Conservation (phyloP, 1,284 basidiomycete genomes). For the Apiotrichum brassicae region DNA sequence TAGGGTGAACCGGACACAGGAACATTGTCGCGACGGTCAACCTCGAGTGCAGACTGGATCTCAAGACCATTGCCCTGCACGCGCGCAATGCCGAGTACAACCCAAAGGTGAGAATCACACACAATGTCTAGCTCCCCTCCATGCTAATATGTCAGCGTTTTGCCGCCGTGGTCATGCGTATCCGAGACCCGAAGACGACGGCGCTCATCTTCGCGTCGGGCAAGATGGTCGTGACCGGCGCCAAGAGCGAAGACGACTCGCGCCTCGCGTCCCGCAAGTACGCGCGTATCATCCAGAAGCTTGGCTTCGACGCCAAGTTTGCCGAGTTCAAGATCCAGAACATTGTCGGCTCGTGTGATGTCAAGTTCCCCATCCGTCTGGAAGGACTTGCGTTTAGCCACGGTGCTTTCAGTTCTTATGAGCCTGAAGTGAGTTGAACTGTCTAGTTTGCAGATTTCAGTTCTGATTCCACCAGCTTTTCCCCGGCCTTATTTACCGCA, state of each 20-base stretch:
- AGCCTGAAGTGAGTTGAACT: constrained; percentile 76
- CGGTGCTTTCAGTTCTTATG: constrained; percentile 96
- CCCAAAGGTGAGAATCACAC: constrained; percentile 73
- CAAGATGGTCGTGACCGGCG: constrained; percentile 99
- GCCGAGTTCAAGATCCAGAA: constrained; percentile 99
- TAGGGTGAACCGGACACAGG: constrained; percentile 39
- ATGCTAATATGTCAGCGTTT: constrained; percentile 83
- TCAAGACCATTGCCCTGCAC: constrained; percentile 98
- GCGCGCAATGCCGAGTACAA: constrained; percentile 99
- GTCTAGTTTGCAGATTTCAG: not conserved
- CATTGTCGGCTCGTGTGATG: constrained; percentile 96
- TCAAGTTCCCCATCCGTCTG: constrained; percentile 97
- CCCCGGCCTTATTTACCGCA: constrained; percentile 98
- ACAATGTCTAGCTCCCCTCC: too few species aligned
- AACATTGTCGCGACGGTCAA: constrained; percentile 99
- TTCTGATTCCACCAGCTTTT: constrained; percentile 62
- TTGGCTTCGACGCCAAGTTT: constrained; percentile 99
- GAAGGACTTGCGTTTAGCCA: constrained; percentile 97
- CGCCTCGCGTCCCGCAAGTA: constrained; percentile 96
- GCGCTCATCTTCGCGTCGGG: constrained; percentile 99
- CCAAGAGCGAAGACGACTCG: constrained; percentile 97
- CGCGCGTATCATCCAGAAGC: constrained; percentile 98
- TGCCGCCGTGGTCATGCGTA: constrained; percentile 99
- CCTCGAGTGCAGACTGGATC: constrained; percentile 89
- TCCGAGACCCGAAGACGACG: constrained; percentile 98